These are phyloP conservation scores for Byssoonygena ceratinophila DNA, from an alignment of 2,329 filamentous ascomycete genomes.

Conservation along the genomic window DNA sequence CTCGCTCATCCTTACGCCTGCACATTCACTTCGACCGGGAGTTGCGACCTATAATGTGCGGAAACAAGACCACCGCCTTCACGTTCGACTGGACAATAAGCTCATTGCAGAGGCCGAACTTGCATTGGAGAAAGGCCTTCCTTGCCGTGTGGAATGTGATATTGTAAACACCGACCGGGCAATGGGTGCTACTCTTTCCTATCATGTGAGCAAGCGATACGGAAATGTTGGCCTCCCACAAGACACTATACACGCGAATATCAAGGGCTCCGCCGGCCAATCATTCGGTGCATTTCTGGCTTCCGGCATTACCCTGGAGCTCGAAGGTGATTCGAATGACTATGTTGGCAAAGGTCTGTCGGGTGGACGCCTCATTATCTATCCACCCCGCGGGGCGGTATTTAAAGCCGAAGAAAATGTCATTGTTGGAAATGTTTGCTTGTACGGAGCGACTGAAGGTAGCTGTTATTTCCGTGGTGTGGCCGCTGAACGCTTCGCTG, in stretches of 20 bases:
- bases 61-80: conserved; percentile 92
- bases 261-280: conserved; percentile 91
- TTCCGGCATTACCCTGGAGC: conserved; percentile 83
- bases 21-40: conserved; percentile 87
- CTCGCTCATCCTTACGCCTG: conserved; percentile 83
- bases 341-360: conserved; percentile 95
- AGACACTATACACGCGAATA: conserved; percentile 92
- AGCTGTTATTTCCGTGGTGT: conserved; percentile 95
- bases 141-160: conserved; percentile 87
- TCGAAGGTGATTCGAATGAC: conserved; percentile 92
- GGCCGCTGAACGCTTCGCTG: conserved; percentile 89
- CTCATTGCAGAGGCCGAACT: conserved; percentile 90
- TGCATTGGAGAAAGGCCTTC: conserved; percentile 85
- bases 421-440: conserved; percentile 82
- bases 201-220: conserved; percentile 87
- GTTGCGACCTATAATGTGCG: conserved; percentile 96
- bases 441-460: conserved; percentile 86
- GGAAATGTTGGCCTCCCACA: conserved; percentile 79
- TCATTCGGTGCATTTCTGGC: conserved; percentile 93
- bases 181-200: conserved; percentile 85
- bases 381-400: conserved; percentile 77
- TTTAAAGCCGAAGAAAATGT: conserved; percentile 97
- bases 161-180: conserved; percentile 94
- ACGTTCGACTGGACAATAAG: conserved; percentile 91
- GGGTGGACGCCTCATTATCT: conserved; percentile 84